Evolutionary conservation across 306 rosid genomes (phyloP).

Genomic region (Cercis canadensis): DNA sequence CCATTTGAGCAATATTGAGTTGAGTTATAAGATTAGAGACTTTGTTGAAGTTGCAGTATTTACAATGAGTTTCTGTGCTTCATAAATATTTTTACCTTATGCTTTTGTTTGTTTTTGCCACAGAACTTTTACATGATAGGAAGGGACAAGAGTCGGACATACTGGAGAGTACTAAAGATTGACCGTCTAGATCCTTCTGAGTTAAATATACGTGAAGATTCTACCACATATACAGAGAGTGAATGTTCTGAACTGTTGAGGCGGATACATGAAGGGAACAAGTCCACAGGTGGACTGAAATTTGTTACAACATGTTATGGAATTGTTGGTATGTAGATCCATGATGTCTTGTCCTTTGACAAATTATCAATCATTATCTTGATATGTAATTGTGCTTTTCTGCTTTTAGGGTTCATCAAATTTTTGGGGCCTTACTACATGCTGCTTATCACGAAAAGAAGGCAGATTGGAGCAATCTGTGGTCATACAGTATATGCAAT

Average conservation of each 20-base stretch:
- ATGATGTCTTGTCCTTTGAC: constrained; percentile 24
- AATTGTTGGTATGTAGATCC: constrained; percentile 74
- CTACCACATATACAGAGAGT: constrained; percentile 72
- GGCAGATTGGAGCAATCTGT: constrained; percentile 89
- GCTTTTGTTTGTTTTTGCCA: constrained; percentile 35
- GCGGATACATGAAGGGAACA: constrained; percentile 92
- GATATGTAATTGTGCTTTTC: constrained; percentile 40
- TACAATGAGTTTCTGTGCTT: constrained; percentile 24
- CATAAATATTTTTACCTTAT: constrained; percentile 19
- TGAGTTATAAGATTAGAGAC: constrained; percentile 8
- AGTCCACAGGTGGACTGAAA: constrained; percentile 88
- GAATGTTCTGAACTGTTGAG: constrained; percentile 91
- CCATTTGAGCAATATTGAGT: constrained; percentile 20
- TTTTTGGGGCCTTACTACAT: constrained; percentile 96
- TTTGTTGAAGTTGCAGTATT: constrained; percentile 24
- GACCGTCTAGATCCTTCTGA: constrained; percentile 79
- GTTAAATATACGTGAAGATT: constrained; percentile 79
- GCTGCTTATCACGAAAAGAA: constrained; percentile 89
- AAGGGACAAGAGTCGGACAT: constrained; percentile 83
- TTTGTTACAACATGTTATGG: constrained; percentile 92
- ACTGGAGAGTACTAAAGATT: constrained; percentile 92
- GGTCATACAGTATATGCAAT: constrained; percentile 85
- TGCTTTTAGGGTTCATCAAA: constrained; percentile 75
- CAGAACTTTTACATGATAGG: constrained; percentile 98
- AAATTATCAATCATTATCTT: constrained; percentile 28